phyloP scores from a whole-genome alignment of 2,329 filamentous ascomycete species.

The Cladophialophora chaetospira region DNA sequence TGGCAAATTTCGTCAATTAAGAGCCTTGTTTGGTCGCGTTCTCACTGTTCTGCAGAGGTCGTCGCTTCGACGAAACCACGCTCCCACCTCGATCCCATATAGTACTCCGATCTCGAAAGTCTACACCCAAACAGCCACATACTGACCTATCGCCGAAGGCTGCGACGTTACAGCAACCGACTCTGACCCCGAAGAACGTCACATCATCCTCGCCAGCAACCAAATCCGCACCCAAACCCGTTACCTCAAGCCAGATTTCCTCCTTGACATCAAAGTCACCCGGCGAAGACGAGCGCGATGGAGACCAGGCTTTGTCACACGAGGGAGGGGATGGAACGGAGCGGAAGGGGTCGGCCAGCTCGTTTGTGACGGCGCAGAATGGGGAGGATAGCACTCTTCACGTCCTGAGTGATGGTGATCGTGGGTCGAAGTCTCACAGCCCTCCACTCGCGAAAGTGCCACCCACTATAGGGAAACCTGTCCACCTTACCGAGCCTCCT shows the following conservation, averaged over 20 bases:
- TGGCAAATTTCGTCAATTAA: constrained; percentile 13
- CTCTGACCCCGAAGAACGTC: not conserved
- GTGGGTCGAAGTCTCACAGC: constrained; percentile 6
- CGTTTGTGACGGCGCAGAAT: not conserved
- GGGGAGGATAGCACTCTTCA: not conserved
- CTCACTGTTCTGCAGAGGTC: constrained; percentile 49
- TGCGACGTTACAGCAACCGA: constrained; percentile 4
- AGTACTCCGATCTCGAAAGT: constrained; percentile 25
- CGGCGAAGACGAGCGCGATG: not conserved
- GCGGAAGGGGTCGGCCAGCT: not conserved
- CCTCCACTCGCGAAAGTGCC: not conserved
- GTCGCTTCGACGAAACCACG: constrained; percentile 58
- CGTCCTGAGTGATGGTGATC: not conserved
- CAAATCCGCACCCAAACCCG: constrained; percentile 3
- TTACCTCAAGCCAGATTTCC: not conserved
- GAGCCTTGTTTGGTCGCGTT: constrained; percentile 8
- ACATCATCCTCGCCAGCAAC: constrained; percentile 7
- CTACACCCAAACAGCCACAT: constrained; percentile 33
- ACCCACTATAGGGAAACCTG: not conserved
- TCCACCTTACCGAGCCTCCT: too few species aligned
- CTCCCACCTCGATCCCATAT: constrained; percentile 47
- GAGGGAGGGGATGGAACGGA: not conserved
- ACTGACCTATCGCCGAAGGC: constrained; percentile 4
- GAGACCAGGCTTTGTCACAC: not conserved
- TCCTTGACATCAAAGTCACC: not conserved